Conservation (phyloP, 2,329 filamentous ascomycete species). For the Apiospora rasikravindrae region DNA sequence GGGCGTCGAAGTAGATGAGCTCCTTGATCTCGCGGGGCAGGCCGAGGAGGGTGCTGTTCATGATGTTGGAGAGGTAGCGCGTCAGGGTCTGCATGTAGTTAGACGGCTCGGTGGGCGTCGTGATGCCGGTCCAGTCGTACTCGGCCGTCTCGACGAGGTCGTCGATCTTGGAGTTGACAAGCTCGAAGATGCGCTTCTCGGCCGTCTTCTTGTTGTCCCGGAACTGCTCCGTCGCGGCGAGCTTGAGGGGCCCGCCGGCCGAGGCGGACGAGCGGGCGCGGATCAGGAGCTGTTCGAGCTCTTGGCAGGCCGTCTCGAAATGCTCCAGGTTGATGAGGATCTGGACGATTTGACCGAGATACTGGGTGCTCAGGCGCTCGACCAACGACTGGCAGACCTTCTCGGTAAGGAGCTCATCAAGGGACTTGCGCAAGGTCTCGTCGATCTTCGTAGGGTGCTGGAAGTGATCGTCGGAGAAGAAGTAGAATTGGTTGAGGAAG, state of each 20-base stretch:
- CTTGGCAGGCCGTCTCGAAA: constrained; percentile 90
- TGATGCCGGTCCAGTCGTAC: constrained; percentile 79
- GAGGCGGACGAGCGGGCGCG: constrained; percentile 82
- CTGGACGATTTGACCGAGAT: constrained; percentile 96
- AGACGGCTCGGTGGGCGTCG: constrained; percentile 73
- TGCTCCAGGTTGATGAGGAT: constrained; percentile 98
- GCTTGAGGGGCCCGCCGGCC: constrained; percentile 77
- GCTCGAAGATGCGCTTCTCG: constrained; percentile 96
- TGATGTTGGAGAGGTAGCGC: constrained; percentile 91
- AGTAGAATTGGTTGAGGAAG: constrained; percentile 97
- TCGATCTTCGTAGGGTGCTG: constrained; percentile 90
- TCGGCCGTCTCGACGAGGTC: constrained; percentile 96
- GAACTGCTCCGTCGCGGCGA: constrained; percentile 87
- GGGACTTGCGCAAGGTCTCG: constrained; percentile 83
- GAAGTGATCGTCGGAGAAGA: constrained; percentile 96
- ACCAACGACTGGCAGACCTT: constrained; percentile 92
- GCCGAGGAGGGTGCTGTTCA: constrained; percentile 91
- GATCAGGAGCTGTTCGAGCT: constrained; percentile 86
- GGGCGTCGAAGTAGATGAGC: constrained; percentile 95
- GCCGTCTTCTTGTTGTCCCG: constrained; percentile 91
- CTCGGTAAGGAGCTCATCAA: constrained; percentile 92
- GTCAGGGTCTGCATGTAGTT: constrained; percentile 97
- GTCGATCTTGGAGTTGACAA: constrained; percentile 98
- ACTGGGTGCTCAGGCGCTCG: constrained; percentile 87
- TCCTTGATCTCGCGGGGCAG: constrained; percentile 97